Conservation (phyloP, 179 eudicot genomes). For the Beta macrorhiza region DNA sequence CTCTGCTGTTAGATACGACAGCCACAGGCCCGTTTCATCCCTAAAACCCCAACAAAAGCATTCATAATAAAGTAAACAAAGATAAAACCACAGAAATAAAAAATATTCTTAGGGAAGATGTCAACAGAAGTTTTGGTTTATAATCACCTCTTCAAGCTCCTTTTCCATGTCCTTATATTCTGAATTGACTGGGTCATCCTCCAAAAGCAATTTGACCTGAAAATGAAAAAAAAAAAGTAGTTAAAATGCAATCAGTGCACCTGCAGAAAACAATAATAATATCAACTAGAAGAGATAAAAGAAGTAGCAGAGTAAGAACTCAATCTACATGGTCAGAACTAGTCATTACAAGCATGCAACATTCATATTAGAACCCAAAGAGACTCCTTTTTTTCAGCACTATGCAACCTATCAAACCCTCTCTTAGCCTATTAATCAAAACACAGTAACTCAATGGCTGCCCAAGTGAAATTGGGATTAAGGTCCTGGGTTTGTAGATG, state of each 20-base stretch:
- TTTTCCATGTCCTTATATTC: constrained; percentile 89
- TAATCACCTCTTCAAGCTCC: constrained; percentile 90
- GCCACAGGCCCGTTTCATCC: not conserved
- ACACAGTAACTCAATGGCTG: not conserved
- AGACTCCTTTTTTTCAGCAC: not conserved
- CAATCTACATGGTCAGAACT: not conserved
- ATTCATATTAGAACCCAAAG: not conserved
- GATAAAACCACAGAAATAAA: not conserved
- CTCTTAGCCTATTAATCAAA: not conserved
- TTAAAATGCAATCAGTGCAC: not conserved
- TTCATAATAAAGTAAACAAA: not conserved
- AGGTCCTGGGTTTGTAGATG: not conserved
- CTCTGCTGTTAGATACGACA: too few relatives aligned
- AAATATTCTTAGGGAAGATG: not conserved
- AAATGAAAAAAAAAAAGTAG: constrained; percentile 2
- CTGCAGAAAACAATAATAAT: not conserved
- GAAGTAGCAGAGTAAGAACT: not conserved
- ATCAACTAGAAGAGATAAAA: not conserved
- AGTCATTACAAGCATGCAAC: not conserved
- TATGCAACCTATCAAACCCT: not conserved
- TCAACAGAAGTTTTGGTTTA: constrained; percentile 11
- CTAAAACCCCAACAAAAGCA: not conserved
- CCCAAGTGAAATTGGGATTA: not conserved
- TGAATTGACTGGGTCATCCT: constrained; percentile 78
- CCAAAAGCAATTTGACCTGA: constrained; percentile 75